These are phyloP conservation scores for Monascus ruber DNA, from an alignment of 2,329 filamentous ascomycete genomes.

Conservation along the genomic window DNA sequence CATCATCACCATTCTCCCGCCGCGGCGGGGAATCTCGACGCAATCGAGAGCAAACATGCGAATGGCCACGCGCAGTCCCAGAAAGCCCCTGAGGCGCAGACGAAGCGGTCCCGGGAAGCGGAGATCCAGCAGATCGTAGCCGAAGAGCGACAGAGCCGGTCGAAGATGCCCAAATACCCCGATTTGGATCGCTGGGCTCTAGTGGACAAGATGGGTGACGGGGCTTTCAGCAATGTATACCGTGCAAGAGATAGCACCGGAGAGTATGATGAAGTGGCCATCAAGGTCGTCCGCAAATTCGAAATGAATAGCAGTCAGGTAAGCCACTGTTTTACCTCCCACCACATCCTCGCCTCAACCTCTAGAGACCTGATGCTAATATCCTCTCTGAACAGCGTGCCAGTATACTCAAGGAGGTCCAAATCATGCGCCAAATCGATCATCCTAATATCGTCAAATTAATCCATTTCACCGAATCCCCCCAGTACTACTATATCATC, in stretches of 20 bases:
- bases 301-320: slow-evolving; percentile 99
- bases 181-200: slow-evolving; percentile 78
- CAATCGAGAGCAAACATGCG: slow-evolving; percentile 50
- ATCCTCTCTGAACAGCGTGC: slow-evolving; percentile 53
- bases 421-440: slow-evolving; percentile 95
- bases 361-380: slow-evolving; percentile 13
- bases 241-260: slow-evolving; percentile 67
- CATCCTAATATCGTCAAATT: slow-evolving; percentile 94
- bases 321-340: slow-evolving; percentile 36
- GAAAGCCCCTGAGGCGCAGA: slow-evolving; percentile 51
- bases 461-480: slow-evolving; percentile 84
- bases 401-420: slow-evolving; percentile 96
- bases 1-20: slow-evolving; percentile 32
- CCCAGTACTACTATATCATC: slow-evolving; percentile 95
- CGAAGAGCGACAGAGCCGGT: slow-evolving; percentile 77
- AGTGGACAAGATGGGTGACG: slow-evolving; percentile 95
- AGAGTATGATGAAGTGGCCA: slow-evolving; percentile 69
- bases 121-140: slow-evolving; percentile 78
- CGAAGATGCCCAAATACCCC: slow-evolving; percentile 76
- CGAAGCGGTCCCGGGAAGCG: slow-evolving; percentile 40
- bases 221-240: slow-evolving; percentile 98
- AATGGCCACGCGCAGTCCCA: slow-evolving; percentile 55
- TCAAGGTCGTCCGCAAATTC: slow-evolving; percentile 97
- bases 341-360: no score
- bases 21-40: slow-evolving; percentile 49